Evolutionary conservation across 306 rosid genomes (phyloP).

Genomic region (Prunus dulcis): DNA sequence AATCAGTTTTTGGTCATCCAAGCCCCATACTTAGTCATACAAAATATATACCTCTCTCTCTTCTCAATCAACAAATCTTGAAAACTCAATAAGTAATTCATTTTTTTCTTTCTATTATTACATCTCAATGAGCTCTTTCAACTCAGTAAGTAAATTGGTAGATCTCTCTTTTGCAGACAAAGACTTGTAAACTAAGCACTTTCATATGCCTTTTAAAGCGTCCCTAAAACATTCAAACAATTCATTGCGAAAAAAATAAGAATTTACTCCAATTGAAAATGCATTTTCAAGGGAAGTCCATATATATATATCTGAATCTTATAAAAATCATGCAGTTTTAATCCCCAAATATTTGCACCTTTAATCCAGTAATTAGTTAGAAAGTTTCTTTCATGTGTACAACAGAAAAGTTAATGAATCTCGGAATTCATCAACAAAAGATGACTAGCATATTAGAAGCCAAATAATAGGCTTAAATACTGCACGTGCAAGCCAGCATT

Average conservation of each 20-base stretch:
- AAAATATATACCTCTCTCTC: not conserved
- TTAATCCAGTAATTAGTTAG: not conserved
- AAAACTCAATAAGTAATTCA: not conserved
- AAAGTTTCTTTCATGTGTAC: not conserved
- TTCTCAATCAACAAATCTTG: constrained; percentile 13
- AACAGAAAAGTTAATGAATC: not conserved
- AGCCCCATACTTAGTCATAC: constrained; percentile 41
- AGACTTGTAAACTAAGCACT: too few relatives aligned
- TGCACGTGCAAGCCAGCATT: not conserved
- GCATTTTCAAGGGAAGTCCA: not conserved
- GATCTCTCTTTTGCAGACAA: too few relatives aligned
- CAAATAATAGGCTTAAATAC: not conserved
- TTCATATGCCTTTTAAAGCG: not conserved
- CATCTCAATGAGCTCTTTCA: too few relatives aligned
- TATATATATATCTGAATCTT: not conserved
- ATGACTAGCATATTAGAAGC: not conserved
- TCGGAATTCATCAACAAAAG: not conserved
- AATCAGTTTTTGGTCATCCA: constrained; percentile 20
- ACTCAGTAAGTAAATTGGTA: too few relatives aligned
- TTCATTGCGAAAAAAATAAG: not conserved
- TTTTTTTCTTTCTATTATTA: not conserved
- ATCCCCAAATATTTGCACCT: not conserved
- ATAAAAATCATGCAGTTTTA: not conserved
- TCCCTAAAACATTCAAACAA: not conserved
- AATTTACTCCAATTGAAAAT: not conserved